Percentiles rank a stretch among this genome's conserved stretches.
These are phyloP conservation scores for Zygosaccharomyces gambellarensis DNA, from an alignment of 805 yeast genomes.

Conservation along the genomic window DNA sequence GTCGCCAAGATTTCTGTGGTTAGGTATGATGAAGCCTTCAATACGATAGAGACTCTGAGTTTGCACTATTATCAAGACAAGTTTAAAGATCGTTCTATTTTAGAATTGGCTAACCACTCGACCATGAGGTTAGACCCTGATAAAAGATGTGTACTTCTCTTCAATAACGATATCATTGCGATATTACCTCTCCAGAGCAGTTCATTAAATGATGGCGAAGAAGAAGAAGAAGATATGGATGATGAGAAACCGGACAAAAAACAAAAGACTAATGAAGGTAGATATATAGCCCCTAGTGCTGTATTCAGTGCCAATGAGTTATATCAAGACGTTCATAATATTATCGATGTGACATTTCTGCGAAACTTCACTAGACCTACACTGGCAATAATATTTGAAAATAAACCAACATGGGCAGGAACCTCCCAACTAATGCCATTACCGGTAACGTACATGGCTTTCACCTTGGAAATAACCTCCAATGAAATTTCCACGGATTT, in stretches of 20 bases:
- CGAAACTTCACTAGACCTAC: conserved; percentile 80
- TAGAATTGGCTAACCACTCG: conserved; percentile 34
- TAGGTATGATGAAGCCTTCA: conserved; percentile 56
- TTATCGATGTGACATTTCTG: conserved; percentile 68
- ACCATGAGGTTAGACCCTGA: conserved; percentile 59
- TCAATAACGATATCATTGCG: conserved; percentile 64
- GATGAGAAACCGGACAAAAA: conserved; percentile 15
- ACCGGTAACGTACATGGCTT: conserved; percentile 23
- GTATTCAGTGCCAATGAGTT: conserved; percentile 54
- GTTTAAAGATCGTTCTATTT: conserved; percentile 45
- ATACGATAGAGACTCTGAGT: conserved; percentile 63
- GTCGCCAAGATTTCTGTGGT: conserved; percentile 74
- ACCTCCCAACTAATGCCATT: conserved; percentile 19
- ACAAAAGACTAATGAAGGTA: conserved; percentile 9
- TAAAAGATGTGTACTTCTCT: conserved; percentile 49
- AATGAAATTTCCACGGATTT: conserved; percentile 22
- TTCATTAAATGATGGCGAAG: conserved; percentile 41
- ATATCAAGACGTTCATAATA: conserved; percentile 51
- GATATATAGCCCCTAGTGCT: conserved; percentile 41
- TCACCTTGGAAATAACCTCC: conserved; percentile 50
- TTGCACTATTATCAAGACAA: conserved; percentile 82
- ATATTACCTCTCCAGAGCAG: conserved; percentile 57
- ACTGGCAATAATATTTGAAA: conserved; percentile 57
- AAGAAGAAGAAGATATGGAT: conserved; percentile 14
- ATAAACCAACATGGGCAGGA: conserved; percentile 74